These are phyloP conservation scores for Poterioochromonas sp. DNA, from an alignment of 352 stramenopile genomes.

Conservation along the genomic window DNA sequence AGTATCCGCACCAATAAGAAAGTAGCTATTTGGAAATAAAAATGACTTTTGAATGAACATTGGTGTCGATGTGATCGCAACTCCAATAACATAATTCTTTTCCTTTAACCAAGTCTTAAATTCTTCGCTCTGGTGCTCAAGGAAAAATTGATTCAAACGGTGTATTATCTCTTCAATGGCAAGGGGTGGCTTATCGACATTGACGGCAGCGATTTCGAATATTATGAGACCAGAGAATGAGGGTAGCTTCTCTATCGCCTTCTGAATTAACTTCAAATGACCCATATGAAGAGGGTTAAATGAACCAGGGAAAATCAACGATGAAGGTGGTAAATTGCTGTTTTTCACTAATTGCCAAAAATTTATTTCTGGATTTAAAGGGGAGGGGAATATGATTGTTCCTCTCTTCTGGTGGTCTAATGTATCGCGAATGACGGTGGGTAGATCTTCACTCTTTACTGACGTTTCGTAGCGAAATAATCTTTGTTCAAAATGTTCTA, in stretches of 20 bases:
- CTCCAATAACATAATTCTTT: constrained; percentile 36
- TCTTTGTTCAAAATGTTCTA: background rate
- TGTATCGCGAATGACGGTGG: background rate
- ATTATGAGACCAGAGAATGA: constrained; percentile 31
- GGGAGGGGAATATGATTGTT: background rate
- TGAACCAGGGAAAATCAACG: constrained; percentile 46
- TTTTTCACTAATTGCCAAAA: background rate
- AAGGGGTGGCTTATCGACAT: constrained; percentile 48
- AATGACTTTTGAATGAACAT: constrained; percentile 69
- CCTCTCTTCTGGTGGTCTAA: background rate
- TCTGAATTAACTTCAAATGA: constrained; percentile 43
- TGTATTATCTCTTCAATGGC: constrained; percentile 35
- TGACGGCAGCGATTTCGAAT: constrained; percentile 49
- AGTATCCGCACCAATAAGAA: constrained; percentile 76
- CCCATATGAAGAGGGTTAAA: constrained; percentile 51
- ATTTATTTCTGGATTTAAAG: background rate
- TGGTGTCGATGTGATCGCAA: constrained; percentile 63
- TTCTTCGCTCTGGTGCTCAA: background rate
- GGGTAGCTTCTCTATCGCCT: constrained; percentile 30
- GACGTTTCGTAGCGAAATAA: background rate
- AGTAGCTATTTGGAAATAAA: constrained; percentile 60
- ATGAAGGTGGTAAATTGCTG: constrained; percentile 3
- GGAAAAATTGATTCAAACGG: constrained; percentile 44
- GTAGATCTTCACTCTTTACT: constrained; percentile 26
- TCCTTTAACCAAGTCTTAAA: background rate